phyloP scores from a whole-genome alignment of 208 protist species.

The Trichomonas vaginalis region DNA sequence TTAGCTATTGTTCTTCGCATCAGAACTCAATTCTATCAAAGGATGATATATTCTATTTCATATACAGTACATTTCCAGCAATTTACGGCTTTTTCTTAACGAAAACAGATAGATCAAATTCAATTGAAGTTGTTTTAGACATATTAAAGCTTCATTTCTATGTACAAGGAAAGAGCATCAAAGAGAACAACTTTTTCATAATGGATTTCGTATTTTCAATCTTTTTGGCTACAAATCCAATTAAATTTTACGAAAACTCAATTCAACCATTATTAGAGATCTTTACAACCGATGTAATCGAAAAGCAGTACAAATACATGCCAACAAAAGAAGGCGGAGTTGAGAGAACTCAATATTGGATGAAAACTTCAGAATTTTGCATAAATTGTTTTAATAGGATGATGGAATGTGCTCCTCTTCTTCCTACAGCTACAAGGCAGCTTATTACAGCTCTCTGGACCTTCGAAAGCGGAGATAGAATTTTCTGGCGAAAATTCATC shows the following conservation, averaged over 20 bases:
- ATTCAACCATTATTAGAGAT: neutral
- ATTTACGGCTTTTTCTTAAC: neutral
- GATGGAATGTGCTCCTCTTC: neutral
- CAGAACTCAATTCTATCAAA: neutral
- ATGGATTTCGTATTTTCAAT: neutral
- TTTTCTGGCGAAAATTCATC: neutral
- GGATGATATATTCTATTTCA: neutral
- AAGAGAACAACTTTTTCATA: neutral
- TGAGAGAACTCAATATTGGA: neutral
- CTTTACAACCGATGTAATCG: no score
- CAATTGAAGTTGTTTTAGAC: neutral
- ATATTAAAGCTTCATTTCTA: neutral
- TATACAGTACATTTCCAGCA: neutral
- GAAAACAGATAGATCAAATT: neutral
- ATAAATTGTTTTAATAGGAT: neutral
- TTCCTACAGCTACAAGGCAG: neutral
- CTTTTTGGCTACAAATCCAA: neutral
- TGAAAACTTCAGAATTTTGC: neutral
- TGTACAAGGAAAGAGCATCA: neutral
- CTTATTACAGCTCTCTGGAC: neutral
- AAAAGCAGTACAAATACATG: neutral
- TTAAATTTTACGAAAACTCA: neutral
- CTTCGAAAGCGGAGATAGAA: neutral
- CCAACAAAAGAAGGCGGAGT: neutral
- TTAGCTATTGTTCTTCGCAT: neutral